phyloP scores from a whole-genome alignment of 2,329 filamentous ascomycete genomes.

The Leptosphaerulina australis region DNA sequence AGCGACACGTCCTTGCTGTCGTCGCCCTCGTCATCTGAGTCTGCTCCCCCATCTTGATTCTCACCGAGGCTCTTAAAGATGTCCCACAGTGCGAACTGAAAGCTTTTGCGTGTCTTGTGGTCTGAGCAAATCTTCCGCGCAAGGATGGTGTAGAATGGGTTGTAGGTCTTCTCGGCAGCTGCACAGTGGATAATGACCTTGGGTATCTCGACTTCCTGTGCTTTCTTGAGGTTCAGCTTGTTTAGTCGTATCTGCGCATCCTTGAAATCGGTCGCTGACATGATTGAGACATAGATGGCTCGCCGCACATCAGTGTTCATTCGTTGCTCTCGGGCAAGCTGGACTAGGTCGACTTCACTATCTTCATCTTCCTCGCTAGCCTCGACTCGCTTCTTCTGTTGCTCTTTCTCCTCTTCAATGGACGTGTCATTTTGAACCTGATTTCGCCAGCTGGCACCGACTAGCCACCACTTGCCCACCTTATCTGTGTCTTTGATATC shows the following conservation, averaged over 20 bases:
- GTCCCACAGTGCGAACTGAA: slow-evolving; percentile 86
- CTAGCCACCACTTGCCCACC: slow-evolving; percentile 97
- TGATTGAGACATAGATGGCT: slow-evolving; percentile 90
- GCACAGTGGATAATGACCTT: slow-evolving; percentile 87
- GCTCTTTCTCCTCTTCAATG: slow-evolving; percentile 46
- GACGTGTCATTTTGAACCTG: slow-evolving; percentile 47
- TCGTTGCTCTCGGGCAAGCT: slow-evolving; percentile 78
- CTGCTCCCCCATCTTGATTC: slow-evolving; percentile 66
- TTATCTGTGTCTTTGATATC: slow-evolving; percentile 85
- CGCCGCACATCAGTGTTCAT: slow-evolving; percentile 87
- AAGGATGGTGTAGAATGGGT: slow-evolving; percentile 90
- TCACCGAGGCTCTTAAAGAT: slow-evolving; percentile 87
- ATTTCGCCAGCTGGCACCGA: slow-evolving; percentile 85
- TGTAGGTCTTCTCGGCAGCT: slow-evolving; percentile 82
- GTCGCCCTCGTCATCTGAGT: slow-evolving; percentile 62
- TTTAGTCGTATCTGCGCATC: slow-evolving; percentile 80
- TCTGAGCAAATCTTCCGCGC: slow-evolving; percentile 78
- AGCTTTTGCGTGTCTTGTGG: slow-evolving; percentile 77
- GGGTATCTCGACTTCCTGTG: slow-evolving; percentile 85
- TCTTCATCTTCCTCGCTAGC: slow-evolving; percentile 30
- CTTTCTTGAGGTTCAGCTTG: slow-evolving; percentile 83
- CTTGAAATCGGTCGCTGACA: slow-evolving; percentile 82
- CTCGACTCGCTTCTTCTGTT: slow-evolving; percentile 12
- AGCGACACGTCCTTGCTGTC: slow-evolving; percentile 56
- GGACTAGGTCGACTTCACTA: slow-evolving; percentile 66